Evolutionary conservation across 345 rosid genomes (phyloP).

Genomic region (Turnera subulata): DNA sequence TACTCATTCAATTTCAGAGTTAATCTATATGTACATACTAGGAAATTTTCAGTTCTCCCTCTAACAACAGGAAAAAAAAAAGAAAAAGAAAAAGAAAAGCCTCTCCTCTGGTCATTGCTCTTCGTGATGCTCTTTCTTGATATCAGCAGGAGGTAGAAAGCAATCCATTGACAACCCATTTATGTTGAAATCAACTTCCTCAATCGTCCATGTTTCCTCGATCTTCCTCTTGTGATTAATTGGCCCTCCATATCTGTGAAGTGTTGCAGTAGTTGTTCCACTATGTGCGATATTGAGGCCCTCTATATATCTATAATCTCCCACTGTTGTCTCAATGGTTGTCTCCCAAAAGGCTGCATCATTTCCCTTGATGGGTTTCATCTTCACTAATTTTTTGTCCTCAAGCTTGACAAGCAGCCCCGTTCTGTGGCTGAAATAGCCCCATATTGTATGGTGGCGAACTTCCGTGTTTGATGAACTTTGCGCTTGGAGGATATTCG

Average conservation of each 20-base stretch:
- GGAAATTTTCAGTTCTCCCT: neutral
- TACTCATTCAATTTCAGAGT: too few relatives aligned
- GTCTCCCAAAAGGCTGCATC: constrained; percentile 92
- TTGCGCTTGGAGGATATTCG: constrained; percentile 70
- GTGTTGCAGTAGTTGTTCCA: constrained; percentile 61
- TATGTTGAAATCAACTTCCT: constrained; percentile 72
- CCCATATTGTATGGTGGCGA: constrained; percentile 90
- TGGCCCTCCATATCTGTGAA: constrained; percentile 78
- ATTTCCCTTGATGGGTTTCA: constrained; percentile 58
- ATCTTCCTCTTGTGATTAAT: constrained; percentile 80
- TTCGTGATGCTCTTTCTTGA: constrained; percentile 45
- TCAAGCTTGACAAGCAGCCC: constrained; percentile 79
- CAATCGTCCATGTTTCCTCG: constrained; percentile 78
- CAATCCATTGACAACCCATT: constrained; percentile 61
- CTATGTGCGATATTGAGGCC: constrained; percentile 76
- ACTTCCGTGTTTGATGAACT: constrained; percentile 74
- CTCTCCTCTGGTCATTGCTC: constrained; percentile 2
- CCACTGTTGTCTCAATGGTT: constrained; percentile 75
- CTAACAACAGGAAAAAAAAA: neutral
- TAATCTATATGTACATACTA: too few relatives aligned
- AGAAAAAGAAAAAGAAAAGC: neutral
- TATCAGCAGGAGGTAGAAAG: constrained; percentile 68
- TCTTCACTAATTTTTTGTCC: constrained; percentile 65
- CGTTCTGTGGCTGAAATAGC: constrained; percentile 85
- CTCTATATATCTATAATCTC: constrained; percentile 61